Evolutionary conservation across 2,329 filamentous ascomycete species (phyloP).

Genomic region (Rugonectria rugulosa): DNA sequence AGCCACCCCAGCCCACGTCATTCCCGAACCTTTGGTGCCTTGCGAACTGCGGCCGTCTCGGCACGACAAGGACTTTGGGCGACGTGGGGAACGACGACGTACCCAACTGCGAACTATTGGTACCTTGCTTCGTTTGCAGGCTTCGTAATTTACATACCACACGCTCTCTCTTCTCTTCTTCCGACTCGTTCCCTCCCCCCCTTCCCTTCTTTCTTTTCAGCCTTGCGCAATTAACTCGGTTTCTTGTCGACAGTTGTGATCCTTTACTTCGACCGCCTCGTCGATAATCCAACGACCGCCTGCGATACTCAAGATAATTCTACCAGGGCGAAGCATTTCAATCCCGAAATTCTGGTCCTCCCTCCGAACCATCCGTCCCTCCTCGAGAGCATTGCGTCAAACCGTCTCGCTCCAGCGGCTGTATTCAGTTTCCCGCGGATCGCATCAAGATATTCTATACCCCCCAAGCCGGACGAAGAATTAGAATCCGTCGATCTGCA

Average conservation of each 20-base stretch:
- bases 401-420: too few species aligned
- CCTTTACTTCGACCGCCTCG: too few species aligned
- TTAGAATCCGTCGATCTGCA: too few species aligned
- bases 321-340: slow-evolving; percentile 15
- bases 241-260: background rate
- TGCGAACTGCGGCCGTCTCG: slow-evolving; percentile 12
- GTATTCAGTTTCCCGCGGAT: background rate
- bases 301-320: background rate
- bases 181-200: background rate
- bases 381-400: too few species aligned
- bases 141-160: background rate
- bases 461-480: too few species aligned
- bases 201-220: background rate
- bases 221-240: background rate
- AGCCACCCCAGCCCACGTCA: slow-evolving; percentile 41
- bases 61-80: slow-evolving; percentile 17
- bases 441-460: background rate
- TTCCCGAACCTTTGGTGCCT: slow-evolving; percentile 17
- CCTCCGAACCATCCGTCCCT: slow-evolving; percentile 5
- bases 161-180: background rate
- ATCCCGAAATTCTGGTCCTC: background rate
- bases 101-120: slow-evolving; percentile 15
- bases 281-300: background rate
- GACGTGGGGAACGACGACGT: slow-evolving; percentile 17
- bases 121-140: slow-evolving; percentile 4